Evolutionary conservation across 2,329 filamentous ascomycete species (phyloP), one percentile per base, ranked within the genome.

Genomic region (Hypoxylon sp.): DNA sequence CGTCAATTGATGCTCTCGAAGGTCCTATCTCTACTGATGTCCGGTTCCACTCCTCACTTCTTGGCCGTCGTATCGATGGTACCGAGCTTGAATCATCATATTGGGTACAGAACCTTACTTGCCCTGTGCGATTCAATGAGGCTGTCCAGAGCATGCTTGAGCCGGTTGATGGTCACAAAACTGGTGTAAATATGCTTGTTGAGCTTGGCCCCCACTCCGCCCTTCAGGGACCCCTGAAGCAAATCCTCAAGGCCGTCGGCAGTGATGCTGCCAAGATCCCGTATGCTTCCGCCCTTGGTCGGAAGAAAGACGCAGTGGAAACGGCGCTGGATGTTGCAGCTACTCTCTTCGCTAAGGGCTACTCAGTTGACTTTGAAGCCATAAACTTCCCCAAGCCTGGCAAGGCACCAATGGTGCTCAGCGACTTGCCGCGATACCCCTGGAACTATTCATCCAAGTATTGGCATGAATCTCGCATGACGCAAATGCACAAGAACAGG

Each of bases 151-250:
- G 74, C 63, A 82, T 82, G 78, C 75, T 83, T 8, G 72, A 77
- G 63, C 80, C 75, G 5, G 77, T 68, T n/a, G 78, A 75, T 6
- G 79, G 78, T 24, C 76, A 81, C 71, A 77, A 75, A 59, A 79
- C 80, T 3, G 80, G 79, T 29, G 80, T 83, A 24, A 81, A 82
- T 58, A 78, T 82, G 75, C 76, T 84, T 22, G 71, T 86, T n/a
- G 85, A 87, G 72, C 73, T 86, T 8, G 85, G 85, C 0, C 84
- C 85, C 0, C 84, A 86, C 70, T 79, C 83, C 3, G 84, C 84
- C 2, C 78, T 87, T 1, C 80, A 84, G 53, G 84, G 85, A 0
- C 84, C 84, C 0, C 79, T 86, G 62, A 84, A 85, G 74, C 83
- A 86, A 74, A 85, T 85, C 14, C 74, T 85, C 26, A 84, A 85